Percentiles rank a stretch among this genome's conserved stretches.
These are phyloP conservation scores for Trametes sp. DNA, from an alignment of 1,284 basidiomycete species.

Conservation along the genomic window DNA sequence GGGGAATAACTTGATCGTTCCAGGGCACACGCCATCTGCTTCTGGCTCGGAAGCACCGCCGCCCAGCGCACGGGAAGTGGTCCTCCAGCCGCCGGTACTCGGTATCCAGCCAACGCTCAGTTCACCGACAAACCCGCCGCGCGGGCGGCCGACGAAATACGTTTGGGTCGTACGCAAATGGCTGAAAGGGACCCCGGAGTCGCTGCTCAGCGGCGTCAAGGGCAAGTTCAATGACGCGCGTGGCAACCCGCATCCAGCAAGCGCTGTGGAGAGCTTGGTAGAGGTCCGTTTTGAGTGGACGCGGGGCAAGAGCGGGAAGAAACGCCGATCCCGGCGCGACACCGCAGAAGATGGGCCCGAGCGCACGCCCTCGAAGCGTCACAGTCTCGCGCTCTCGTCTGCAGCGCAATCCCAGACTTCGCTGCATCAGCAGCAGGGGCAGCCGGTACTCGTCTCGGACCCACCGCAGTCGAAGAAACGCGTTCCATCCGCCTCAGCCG, in stretches of 20 bases:
- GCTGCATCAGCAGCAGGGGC: slow-evolving; percentile 30
- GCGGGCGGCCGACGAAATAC: slow-evolving; percentile 67
- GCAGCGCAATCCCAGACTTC: slow-evolving; percentile 40
- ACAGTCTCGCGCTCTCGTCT: slow-evolving; percentile 32
- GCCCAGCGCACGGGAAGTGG: slow-evolving; percentile 21
- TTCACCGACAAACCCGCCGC: slow-evolving; percentile 49
- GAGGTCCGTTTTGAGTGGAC: slow-evolving; percentile 83
- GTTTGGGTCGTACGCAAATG: slow-evolving; percentile 85
- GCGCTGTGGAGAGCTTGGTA: slow-evolving; percentile 45
- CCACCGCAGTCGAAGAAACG: slow-evolving; percentile 27
- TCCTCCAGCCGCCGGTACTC: slow-evolving; percentile 63
- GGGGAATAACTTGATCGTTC: slow-evolving; percentile 14
- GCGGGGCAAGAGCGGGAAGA: slow-evolving; percentile 51
- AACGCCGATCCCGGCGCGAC: slow-evolving; percentile 37
- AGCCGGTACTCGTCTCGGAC: slow-evolving; percentile 17
- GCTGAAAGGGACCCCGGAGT: slow-evolving; percentile 64
- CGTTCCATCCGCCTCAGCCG: slow-evolving; percentile 12
- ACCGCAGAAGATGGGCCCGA: slow-evolving; percentile 29
- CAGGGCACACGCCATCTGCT: slow-evolving; percentile 20
- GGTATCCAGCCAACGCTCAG: slow-evolving; percentile 67
- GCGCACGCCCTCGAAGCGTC: slow-evolving; percentile 25
- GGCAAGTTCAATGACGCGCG: slow-evolving; percentile 44
- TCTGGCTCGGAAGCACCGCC: slow-evolving; percentile 28
- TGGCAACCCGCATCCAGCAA: slow-evolving; percentile 17
- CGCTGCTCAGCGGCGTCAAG: slow-evolving; percentile 49